Evolutionary conservation across 2,329 filamentous ascomycete genomes (phyloP).

Genomic region (Penicillium crustosum): DNA sequence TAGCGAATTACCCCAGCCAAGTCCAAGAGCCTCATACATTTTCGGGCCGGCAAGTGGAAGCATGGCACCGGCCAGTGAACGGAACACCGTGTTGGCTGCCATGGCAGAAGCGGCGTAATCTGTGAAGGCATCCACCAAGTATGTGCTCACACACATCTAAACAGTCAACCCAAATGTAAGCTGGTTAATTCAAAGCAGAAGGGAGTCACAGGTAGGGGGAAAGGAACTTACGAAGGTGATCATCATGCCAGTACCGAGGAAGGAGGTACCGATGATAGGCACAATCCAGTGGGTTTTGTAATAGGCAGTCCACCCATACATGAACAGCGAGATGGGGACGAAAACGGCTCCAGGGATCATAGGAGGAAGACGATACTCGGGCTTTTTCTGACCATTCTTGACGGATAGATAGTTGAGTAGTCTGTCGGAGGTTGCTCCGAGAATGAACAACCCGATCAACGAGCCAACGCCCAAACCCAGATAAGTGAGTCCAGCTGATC

Average conservation of each 20-base stretch:
- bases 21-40: slow-evolving; percentile 49
- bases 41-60: slow-evolving; percentile 61
- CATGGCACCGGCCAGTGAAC: slow-evolving; percentile 57
- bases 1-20: slow-evolving; percentile 55
- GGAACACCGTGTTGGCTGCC: slow-evolving; percentile 56
- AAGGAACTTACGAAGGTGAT: slow-evolving; percentile 48
- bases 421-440: slow-evolving; percentile 38
- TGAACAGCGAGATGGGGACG: slow-evolving; percentile 56
- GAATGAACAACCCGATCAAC: slow-evolving; percentile 35
- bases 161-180: neutral
- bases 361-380: slow-evolving; percentile 54
- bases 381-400: slow-evolving; percentile 42
- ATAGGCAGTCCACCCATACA: slow-evolving; percentile 61
- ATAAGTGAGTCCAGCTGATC: slow-evolving; percentile 50
- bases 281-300: slow-evolving; percentile 58
- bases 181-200: neutral
- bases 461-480: slow-evolving; percentile 51
- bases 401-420: slow-evolving; percentile 32
- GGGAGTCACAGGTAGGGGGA: neutral
- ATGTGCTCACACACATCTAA: slow-evolving; percentile 46
- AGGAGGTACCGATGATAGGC: slow-evolving; percentile 58
- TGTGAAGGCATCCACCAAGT: slow-evolving; percentile 59
- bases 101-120: slow-evolving; percentile 51
- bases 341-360: slow-evolving; percentile 57
- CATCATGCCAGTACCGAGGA: slow-evolving; percentile 58